Evolutionary conservation across 2,329 filamentous ascomycete species (phyloP).

Genomic region (Xylariaceae sp.): DNA sequence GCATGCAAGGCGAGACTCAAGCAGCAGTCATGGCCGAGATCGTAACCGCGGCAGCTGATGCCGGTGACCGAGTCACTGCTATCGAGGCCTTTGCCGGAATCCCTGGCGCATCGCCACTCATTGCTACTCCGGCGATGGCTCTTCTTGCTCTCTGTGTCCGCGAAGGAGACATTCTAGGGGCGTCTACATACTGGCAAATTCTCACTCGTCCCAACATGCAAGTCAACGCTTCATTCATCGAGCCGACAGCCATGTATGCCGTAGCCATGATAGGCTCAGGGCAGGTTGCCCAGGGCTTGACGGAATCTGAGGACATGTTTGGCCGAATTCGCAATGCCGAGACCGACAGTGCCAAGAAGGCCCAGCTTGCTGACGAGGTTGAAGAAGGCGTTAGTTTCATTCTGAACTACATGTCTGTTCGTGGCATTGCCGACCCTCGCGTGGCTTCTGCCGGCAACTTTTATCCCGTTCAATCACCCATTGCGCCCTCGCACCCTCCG

Average conservation of each 20-base stretch:
- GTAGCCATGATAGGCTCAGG: slow-evolving; percentile 83
- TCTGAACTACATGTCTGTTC: slow-evolving; percentile 52
- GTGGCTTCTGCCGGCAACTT: slow-evolving; percentile 45
- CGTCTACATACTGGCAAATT: slow-evolving; percentile 74
- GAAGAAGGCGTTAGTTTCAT: slow-evolving; percentile 78
- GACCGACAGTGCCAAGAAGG: slow-evolving; percentile 44
- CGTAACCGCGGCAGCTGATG: slow-evolving; percentile 73
- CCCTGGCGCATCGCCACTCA: slow-evolving; percentile 43
- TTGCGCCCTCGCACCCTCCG: slow-evolving; percentile 45
- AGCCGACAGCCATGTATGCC: slow-evolving; percentile 85
- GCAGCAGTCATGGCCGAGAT: slow-evolving; percentile 65
- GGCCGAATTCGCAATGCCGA: slow-evolving; percentile 66
- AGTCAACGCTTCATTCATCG: slow-evolving; percentile 64
- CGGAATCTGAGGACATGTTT: slow-evolving; percentile 81
- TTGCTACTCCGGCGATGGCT: slow-evolving; percentile 63
- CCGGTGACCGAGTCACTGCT: slow-evolving; percentile 64
- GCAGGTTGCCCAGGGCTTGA: slow-evolving; percentile 73
- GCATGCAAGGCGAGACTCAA: slow-evolving; percentile 55
- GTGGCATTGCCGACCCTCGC: slow-evolving; percentile 51
- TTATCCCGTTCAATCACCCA: slow-evolving; percentile 41
- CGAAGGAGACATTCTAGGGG: slow-evolving; percentile 69
- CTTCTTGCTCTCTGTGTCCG: slow-evolving; percentile 84
- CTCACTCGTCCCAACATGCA: slow-evolving; percentile 59
- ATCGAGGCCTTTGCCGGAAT: slow-evolving; percentile 60
- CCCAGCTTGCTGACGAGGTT: slow-evolving; percentile 68